These are phyloP conservation scores for Glaciozyma martinii DNA, from an alignment of 768 basidiomycete genomes.

Conservation along the genomic window DNA sequence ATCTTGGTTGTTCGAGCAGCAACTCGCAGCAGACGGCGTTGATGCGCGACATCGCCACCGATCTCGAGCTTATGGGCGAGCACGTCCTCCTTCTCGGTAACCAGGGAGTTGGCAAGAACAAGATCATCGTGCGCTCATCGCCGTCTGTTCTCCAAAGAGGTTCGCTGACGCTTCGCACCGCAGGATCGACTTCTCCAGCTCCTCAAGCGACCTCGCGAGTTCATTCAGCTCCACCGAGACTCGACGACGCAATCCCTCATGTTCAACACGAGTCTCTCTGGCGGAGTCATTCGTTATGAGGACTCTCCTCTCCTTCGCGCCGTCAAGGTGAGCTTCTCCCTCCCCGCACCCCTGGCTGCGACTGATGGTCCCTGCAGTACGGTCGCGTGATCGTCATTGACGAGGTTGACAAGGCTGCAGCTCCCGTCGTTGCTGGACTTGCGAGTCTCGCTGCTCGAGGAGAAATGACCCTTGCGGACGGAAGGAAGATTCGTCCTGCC, in stretches of 20 bases:
- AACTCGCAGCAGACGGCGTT: constrained; percentile 20
- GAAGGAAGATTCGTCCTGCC: constrained; percentile 14
- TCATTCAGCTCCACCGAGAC: constrained; percentile 24
- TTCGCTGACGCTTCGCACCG: not conserved
- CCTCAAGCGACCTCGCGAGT: constrained; percentile 21
- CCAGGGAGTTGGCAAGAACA: constrained; percentile 30
- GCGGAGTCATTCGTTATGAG: constrained; percentile 2
- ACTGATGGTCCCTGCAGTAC: not conserved
- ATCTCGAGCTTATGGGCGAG: constrained; percentile 11
- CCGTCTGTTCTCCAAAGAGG: not conserved
- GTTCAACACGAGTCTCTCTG: constrained; percentile 6
- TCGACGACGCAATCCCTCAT: constrained; percentile 13
- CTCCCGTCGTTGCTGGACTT: constrained; percentile 14
- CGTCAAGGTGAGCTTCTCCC: not conserved
- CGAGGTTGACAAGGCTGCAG: constrained; percentile 26
- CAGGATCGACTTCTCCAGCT: constrained; percentile 21
- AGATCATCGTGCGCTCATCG: constrained; percentile 3
- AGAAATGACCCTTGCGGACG: constrained; percentile 21
- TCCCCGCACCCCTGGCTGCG: no score
- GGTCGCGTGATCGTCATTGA: constrained; percentile 24
- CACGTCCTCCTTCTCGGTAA: constrained; percentile 25
- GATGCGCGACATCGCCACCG: constrained; percentile 18
- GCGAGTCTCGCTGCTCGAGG: constrained; percentile 23
- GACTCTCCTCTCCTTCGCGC: constrained; percentile 20
- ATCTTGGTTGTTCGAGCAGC: not conserved